Conservation (phyloP, 2,329 filamentous ascomycete species). For the Ceratocystis albifundus region DNA sequence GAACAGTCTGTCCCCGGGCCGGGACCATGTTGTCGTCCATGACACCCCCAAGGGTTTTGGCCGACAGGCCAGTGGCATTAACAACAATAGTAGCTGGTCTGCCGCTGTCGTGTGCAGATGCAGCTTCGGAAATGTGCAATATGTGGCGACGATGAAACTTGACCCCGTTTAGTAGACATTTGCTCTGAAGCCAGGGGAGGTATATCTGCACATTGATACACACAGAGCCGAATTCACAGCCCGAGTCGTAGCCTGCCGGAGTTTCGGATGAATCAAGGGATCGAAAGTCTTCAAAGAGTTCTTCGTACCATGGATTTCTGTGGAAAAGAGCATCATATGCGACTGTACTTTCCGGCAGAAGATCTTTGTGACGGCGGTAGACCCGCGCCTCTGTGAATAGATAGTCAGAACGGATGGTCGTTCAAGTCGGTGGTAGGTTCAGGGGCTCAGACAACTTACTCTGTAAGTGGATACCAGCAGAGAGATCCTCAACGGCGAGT, state of each 20-base stretch:
- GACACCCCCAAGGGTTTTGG: constrained; percentile 68
- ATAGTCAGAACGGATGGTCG: neutral
- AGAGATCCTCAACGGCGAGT: constrained; percentile 53
- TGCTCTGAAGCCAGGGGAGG: constrained; percentile 70
- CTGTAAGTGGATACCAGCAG: constrained; percentile 73
- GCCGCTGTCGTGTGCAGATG: constrained; percentile 4
- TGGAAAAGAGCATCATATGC: constrained; percentile 55
- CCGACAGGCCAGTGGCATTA: constrained; percentile 74
- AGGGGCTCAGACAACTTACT: constrained; percentile 33
- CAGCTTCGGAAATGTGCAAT: constrained; percentile 61
- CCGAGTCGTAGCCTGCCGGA: constrained; percentile 55
- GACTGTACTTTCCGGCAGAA: constrained; percentile 27
- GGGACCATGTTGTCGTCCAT: constrained; percentile 62
- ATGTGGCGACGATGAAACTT: constrained; percentile 52
- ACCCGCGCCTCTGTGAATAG: constrained; percentile 36
- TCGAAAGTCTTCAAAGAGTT: constrained; percentile 59
- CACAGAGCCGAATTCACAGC: constrained; percentile 66
- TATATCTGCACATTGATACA: constrained; percentile 89
- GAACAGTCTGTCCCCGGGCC: constrained; percentile 68
- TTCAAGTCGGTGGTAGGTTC: neutral
- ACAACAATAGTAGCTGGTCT: constrained; percentile 45
- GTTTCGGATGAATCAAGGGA: constrained; percentile 48
- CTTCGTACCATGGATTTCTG: constrained; percentile 61
- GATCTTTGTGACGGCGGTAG: constrained; percentile 52
- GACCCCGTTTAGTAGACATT: constrained; percentile 64